Base-by-base conservation (phyloP, 2,329 filamentous ascomycete species). In the Pochonia chlamydosporia region DNA sequence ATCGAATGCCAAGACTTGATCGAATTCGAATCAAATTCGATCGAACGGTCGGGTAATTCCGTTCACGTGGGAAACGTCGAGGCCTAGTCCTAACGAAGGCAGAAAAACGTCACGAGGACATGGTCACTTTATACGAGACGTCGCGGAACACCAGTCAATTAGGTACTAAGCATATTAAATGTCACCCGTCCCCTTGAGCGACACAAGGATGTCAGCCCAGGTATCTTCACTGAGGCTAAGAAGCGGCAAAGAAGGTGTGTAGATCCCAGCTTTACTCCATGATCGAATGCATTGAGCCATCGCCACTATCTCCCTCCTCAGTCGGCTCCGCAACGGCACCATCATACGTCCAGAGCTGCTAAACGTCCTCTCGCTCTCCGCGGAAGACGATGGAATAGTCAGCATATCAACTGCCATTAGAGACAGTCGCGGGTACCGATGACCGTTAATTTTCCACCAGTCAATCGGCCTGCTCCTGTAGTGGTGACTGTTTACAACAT, bases 391-490 rank as follows among this genome's bases (percentile, higher is more conserved):
- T 43, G 42, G 47, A 41, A 48, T 48, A 35, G 28, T 48, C 33
- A 48, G 46, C 46, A 48, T 48, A 48, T 48, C 40, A 48, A 48
- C 40, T 24, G 46, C 46, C 46, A 48, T 43, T 13, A 41, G 24
- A 44, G 46, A 48, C 23, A 48, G 46, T 33, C 31, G 46, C 24
- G 43, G 46, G 40, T 48, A 48, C 40, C 40, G 40, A 44, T 44
- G 13, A 33, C 40, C 40, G 39, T 48, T 48, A 24, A 20, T 44
- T 30, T 43, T 48, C 40, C 46, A 44, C 46, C 40, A 44, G 46
- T 48, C 46, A 20, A 48, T 41, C 39, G 39, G 39, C 39, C 23
- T 25, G 39, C 39, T 25, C 39, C 39, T 41, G 25, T 41, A 41
- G 20, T 48, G 21, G 36, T 48, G 46, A 39, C 46, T 43, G 40